Evolutionary conservation across 352 stramenopile genomes (phyloP).

Genomic region (Pythium coloratum): DNA sequence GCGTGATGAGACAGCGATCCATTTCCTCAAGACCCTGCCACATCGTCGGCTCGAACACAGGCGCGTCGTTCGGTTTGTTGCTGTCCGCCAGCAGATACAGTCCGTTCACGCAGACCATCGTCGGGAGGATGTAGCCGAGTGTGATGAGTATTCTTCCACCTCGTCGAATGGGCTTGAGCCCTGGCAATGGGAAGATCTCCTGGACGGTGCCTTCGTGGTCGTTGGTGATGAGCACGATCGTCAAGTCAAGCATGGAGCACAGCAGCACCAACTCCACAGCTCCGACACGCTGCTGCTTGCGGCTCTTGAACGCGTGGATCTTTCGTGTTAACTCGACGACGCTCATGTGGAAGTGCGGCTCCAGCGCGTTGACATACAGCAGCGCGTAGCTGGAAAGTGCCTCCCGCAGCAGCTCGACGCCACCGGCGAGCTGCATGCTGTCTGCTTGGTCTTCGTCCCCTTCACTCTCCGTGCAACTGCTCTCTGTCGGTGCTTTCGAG

Average conservation of each 20-base stretch:
- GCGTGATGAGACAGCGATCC: slow-evolving; percentile 60
- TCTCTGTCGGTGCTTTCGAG: slow-evolving; percentile 19
- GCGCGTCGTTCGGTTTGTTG: slow-evolving; percentile 1
- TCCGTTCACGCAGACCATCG: slow-evolving; percentile 62
- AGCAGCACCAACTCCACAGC: slow-evolving; percentile 69
- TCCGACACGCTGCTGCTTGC: slow-evolving; percentile 54
- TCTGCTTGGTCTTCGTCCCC: slow-evolving; percentile 9
- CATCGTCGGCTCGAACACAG: slow-evolving; percentile 29
- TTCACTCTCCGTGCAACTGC: slow-evolving; percentile 7
- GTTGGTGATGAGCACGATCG: slow-evolving; percentile 76
- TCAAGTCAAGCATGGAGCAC: slow-evolving; percentile 73
- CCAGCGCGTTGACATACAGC: slow-evolving; percentile 57
- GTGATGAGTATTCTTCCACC: slow-evolving; percentile 56
- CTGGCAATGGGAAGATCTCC: slow-evolving; percentile 53
- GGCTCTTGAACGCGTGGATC: slow-evolving; percentile 74
- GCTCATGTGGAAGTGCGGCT: slow-evolving; percentile 49
- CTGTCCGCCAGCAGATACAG: slow-evolving; percentile 62
- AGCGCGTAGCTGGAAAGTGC: slow-evolving; percentile 73
- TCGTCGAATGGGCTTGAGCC: slow-evolving; percentile 47
- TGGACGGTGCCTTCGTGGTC: slow-evolving; percentile 74
- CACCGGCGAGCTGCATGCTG: slow-evolving; percentile 34
- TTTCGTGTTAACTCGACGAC: slow-evolving; percentile 77
- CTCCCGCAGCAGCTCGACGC: slow-evolving; percentile 57
- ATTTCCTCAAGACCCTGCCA: slow-evolving; percentile 80
- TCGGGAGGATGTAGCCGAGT: slow-evolving; percentile 76